phyloP scores from a whole-genome alignment of 1,284 basidiomycete species.

The Chalciporus sp. region DNA sequence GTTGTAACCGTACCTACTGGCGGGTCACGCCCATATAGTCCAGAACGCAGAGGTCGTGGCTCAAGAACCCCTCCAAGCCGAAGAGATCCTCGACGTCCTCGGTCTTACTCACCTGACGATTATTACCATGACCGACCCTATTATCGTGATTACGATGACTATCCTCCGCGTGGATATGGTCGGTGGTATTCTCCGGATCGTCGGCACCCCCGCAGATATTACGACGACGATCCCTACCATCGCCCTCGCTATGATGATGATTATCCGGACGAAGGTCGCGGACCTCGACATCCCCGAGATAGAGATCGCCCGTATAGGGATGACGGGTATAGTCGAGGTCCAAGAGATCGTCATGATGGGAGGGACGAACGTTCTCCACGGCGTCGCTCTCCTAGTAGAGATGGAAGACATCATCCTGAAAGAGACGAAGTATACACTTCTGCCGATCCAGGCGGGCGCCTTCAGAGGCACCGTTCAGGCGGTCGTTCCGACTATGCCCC shows the following conservation, averaged over 20 bases:
- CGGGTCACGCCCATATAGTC: conserved; percentile 11
- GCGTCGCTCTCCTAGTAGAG: not conserved
- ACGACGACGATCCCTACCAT: conserved; percentile 10
- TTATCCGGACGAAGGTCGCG: conserved; percentile 1
- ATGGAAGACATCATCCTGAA: not conserved
- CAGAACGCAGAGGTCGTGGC: conserved; percentile 2
- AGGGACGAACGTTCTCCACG: not conserved
- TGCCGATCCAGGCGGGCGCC: conserved; percentile 15
- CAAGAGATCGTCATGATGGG: not conserved
- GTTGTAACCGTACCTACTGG: conserved; percentile 9
- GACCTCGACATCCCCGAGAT: not conserved
- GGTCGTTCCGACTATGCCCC: conserved; percentile 17
- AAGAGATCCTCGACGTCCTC: conserved; percentile 9
- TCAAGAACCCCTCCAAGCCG: conserved; percentile 20
- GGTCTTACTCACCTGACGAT: conserved; percentile 26
- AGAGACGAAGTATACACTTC: not conserved
- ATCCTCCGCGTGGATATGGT: conserved; percentile 11
- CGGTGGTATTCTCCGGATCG: conserved; percentile 12
- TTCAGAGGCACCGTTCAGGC: conserved; percentile 18
- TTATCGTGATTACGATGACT: conserved; percentile 15
- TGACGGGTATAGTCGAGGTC: not conserved
- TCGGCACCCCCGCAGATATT: conserved; percentile 9
- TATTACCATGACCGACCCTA: conserved; percentile 1
- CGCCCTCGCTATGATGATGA: conserved; percentile 2
- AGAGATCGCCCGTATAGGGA: not conserved